A percentile compares a stretch with the other conserved stretches of the same genome.
Evolutionary conservation across 2,329 filamentous ascomycete species (phyloP).

Genomic region (Pseudocercospora musae): DNA sequence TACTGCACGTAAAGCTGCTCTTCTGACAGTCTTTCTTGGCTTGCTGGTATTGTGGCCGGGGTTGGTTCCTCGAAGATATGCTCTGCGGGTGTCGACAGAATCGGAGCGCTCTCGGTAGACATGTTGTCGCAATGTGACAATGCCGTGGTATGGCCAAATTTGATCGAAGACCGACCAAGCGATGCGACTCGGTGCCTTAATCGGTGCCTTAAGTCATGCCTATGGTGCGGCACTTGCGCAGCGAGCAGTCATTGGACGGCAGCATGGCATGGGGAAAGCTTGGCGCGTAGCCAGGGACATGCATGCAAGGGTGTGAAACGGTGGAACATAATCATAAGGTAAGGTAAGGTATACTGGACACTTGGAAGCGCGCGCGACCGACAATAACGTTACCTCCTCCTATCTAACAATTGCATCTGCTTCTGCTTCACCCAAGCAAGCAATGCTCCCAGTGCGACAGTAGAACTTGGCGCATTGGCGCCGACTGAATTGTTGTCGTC

Average conservation of each 20-base stretch:
- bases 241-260: neutral
- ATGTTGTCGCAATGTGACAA: constrained; percentile 8
- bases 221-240: too few relatives aligned
- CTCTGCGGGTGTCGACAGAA: constrained; percentile 61
- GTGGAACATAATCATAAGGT: neutral
- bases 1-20: constrained; percentile 74
- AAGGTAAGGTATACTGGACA: too few relatives aligned
- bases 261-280: neutral
- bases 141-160: neutral
- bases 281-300: neutral
- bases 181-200: neutral
- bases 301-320: neutral
- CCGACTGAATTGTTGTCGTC: neutral
- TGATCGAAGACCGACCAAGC: neutral
- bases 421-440: neutral
- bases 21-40: constrained; percentile 49
- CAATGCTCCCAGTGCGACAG: neutral
- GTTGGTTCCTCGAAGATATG: constrained; percentile 57
- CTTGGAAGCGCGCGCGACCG: neutral
- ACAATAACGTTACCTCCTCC: too few relatives aligned
- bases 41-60: constrained; percentile 36
- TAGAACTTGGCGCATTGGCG: neutral
- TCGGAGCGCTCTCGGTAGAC: constrained; percentile 43
- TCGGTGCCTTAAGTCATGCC: neutral
- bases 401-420: too few relatives aligned